phyloP scores from a whole-genome alignment of 441 rosid species.

The Adansonia rubrostipa region DNA sequence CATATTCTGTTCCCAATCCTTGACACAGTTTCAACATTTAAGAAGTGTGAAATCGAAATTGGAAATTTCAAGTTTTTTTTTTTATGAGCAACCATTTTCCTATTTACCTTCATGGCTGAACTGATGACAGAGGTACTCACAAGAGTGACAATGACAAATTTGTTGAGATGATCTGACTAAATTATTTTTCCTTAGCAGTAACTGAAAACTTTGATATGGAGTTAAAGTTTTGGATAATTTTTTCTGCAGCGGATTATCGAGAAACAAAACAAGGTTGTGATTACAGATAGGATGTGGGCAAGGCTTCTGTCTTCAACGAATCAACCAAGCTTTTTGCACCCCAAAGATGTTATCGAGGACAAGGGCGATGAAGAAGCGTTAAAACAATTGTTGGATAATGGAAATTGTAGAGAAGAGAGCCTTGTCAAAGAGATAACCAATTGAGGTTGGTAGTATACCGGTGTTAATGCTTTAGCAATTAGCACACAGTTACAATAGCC shows the following conservation, averaged over 20 bases:
- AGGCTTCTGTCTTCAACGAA: conserved; percentile 31
- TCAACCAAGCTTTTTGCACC: conserved; percentile 27
- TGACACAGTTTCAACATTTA: neutral
- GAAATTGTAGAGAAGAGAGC: neutral
- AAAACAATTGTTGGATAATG: conserved; percentile 24
- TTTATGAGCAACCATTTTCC: neutral
- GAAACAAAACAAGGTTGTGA: conserved; percentile 30
- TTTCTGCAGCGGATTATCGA: conserved; percentile 28
- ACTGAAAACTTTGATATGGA: neutral
- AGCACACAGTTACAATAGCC: neutral
- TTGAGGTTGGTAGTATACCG: neutral
- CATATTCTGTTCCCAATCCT: neutral
- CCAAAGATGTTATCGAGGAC: conserved; percentile 14
- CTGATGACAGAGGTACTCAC: neutral
- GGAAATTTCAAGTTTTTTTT: neutral
- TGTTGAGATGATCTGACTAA: neutral
- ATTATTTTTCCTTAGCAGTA: neutral
- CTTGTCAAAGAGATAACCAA: neutral
- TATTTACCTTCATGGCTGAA: neutral
- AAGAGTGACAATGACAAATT: neutral
- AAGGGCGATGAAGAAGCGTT: conserved; percentile 28
- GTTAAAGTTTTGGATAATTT: conserved; percentile 7
- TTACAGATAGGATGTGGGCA: conserved; percentile 36
- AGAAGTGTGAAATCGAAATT: neutral
- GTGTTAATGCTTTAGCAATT: neutral